Evolutionary conservation across 306 rosid species (phyloP).

Genomic region (Corylus heterophylla): DNA sequence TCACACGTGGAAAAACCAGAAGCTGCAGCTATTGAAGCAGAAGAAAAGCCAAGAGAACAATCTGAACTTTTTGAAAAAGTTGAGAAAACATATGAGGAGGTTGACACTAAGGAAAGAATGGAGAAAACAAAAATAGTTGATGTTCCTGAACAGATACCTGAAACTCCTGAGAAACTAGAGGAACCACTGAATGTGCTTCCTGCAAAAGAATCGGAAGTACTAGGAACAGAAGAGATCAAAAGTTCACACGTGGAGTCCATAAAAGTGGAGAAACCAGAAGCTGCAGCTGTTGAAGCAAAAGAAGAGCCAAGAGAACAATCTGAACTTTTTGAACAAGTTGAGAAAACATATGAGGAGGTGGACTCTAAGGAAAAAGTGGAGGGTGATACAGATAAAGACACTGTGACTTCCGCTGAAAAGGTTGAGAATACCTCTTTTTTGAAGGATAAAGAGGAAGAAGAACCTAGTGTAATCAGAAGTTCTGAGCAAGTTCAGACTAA

Average conservation of each 20-base stretch:
- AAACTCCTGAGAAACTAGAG: constrained; percentile 29
- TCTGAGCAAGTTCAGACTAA: constrained; percentile 16
- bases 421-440: constrained; percentile 14
- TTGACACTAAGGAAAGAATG: constrained; percentile 31
- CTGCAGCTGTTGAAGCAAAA: constrained; percentile 33
- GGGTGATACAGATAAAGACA: constrained; percentile 18
- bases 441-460: constrained; percentile 31
- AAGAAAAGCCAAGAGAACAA: constrained; percentile 36
- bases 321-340: constrained; percentile 32
- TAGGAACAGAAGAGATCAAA: constrained; percentile 18
- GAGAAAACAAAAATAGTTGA: constrained; percentile 8
- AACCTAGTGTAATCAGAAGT: constrained; percentile 7
- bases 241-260: constrained; percentile 17
- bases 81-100: constrained; percentile 25
- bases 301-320: constrained; percentile 35
- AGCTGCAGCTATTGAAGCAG: constrained; percentile 33
- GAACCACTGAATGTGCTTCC: not conserved
- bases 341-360: constrained; percentile 25
- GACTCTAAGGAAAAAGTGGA: constrained; percentile 32
- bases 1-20: constrained; percentile 11
- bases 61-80: constrained; percentile 31
- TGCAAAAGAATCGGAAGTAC: constrained; percentile 32
- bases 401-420: constrained; percentile 28
- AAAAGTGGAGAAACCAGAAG: constrained; percentile 23
- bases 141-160: constrained; percentile 27